phyloP scores from a whole-genome alignment of 768 basidiomycete species.

The Hirschioporus abietinus region DNA sequence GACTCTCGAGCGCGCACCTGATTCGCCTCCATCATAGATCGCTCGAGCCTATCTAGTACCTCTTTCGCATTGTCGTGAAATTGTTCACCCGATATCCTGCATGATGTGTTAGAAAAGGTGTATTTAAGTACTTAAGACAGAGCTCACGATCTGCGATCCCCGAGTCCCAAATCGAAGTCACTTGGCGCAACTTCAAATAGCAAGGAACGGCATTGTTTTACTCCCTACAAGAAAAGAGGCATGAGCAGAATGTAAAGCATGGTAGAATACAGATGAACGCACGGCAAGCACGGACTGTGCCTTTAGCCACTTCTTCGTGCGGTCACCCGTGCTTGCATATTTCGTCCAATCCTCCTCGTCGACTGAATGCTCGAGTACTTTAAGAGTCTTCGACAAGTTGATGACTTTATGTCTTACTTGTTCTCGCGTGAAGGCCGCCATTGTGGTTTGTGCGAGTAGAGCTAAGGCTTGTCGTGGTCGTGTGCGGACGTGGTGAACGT shows the following conservation, averaged over 20 bases:
- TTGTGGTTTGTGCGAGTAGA: background rate
- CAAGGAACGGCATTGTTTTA: slow-evolving; percentile 53
- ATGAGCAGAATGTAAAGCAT: background rate
- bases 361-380: slow-evolving; percentile 53
- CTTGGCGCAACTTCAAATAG: slow-evolving; percentile 48
- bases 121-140: slow-evolving; percentile 10
- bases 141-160: slow-evolving; percentile 33
- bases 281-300: slow-evolving; percentile 56
- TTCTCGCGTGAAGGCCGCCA: slow-evolving; percentile 8
- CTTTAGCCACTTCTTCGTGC: slow-evolving; percentile 43
- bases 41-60: slow-evolving; percentile 50
- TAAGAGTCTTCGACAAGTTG: slow-evolving; percentile 58
- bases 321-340: slow-evolving; percentile 27
- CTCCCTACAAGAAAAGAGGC: slow-evolving; percentile 23
- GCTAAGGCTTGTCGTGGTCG: background rate
- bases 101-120: slow-evolving; percentile 4
- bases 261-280: slow-evolving; percentile 11
- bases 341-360: slow-evolving; percentile 29
- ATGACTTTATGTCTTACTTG: slow-evolving; percentile 51
- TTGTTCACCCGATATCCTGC: slow-evolving; percentile 37
- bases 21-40: slow-evolving; percentile 44
- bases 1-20: slow-evolving; percentile 33
- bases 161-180: slow-evolving; percentile 6
- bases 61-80: slow-evolving; percentile 42
- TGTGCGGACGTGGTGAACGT: background rate